Evolutionary conservation across 2,329 filamentous ascomycete genomes (phyloP).

Genomic region (Aspergillus japonicus): DNA sequence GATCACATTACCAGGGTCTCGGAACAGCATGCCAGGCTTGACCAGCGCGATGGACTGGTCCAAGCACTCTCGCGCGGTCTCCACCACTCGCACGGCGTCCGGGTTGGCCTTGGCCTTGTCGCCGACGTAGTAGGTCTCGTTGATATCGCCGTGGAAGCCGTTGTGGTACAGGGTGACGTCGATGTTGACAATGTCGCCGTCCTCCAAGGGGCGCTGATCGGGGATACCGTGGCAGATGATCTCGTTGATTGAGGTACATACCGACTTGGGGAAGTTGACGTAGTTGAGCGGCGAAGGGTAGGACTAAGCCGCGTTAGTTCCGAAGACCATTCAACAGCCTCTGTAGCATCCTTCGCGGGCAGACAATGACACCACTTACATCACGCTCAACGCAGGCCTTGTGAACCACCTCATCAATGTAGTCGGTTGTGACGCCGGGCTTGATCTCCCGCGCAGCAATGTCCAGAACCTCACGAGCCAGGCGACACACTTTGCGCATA

Average conservation of each 20-base stretch:
- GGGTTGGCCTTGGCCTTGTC: slow-evolving; percentile 80
- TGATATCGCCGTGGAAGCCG: slow-evolving; percentile 93
- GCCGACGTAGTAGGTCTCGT: slow-evolving; percentile 98
- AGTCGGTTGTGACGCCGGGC: slow-evolving; percentile 93
- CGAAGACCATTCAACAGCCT: background rate
- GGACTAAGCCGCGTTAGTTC: slow-evolving; percentile 57
- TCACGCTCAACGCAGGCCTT: slow-evolving; percentile 91
- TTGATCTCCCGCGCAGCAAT: slow-evolving; percentile 78
- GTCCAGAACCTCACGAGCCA: slow-evolving; percentile 89
- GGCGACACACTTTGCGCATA: slow-evolving; percentile 87
- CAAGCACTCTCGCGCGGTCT: slow-evolving; percentile 83
- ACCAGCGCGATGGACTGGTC: slow-evolving; percentile 88
- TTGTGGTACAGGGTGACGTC: slow-evolving; percentile 93
- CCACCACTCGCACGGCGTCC: slow-evolving; percentile 85
- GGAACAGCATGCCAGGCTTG: slow-evolving; percentile 88
- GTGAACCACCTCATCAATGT: slow-evolving; percentile 92
- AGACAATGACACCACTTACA: slow-evolving; percentile 55
- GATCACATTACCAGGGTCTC: slow-evolving; percentile 90
- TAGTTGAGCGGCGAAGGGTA: slow-evolving; percentile 96
- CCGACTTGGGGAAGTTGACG: slow-evolving; percentile 93
- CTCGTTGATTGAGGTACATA: slow-evolving; percentile 95
- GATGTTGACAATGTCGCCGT: slow-evolving; percentile 96
- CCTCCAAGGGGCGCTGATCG: slow-evolving; percentile 78
- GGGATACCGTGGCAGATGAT: slow-evolving; percentile 99
- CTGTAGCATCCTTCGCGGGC: background rate